phyloP scores from a whole-genome alignment of 345 rosid genomes.

The Eucalyptus globulus region DNA sequence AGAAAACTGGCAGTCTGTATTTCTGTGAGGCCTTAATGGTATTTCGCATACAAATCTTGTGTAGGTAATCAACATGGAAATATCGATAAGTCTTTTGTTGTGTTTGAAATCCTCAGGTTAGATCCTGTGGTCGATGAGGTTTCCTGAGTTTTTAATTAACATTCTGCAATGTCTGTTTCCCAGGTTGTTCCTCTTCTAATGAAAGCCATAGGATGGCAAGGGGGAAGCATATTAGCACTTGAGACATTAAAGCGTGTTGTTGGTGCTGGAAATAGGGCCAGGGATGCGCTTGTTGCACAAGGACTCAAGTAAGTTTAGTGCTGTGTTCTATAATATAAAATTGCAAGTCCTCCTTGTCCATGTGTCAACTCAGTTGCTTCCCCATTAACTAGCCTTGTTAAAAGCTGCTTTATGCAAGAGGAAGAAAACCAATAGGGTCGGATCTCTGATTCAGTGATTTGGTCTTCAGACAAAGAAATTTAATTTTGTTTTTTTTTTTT shows the following conservation, averaged over 20 bases:
- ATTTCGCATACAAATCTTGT: background rate
- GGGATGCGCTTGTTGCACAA: constrained; percentile 98
- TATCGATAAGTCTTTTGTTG: background rate
- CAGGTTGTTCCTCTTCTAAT: constrained; percentile 98
- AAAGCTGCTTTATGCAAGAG: background rate
- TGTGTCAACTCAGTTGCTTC: background rate
- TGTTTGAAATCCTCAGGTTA: background rate
- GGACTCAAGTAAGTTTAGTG: constrained; percentile 71
- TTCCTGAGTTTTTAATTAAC: background rate
- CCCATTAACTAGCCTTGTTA: background rate
- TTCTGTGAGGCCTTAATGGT: background rate
- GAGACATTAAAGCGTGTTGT: constrained; percentile 95
- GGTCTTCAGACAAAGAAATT: background rate
- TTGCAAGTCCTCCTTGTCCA: background rate
- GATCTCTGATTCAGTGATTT: background rate
- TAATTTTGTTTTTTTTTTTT: background rate
- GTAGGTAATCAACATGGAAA: background rate
- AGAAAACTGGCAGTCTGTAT: background rate
- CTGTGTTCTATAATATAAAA: background rate
- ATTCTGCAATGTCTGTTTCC: background rate
- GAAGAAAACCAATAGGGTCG: background rate
- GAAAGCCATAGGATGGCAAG: constrained; percentile 99
- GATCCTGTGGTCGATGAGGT: background rate
- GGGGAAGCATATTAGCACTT: constrained; percentile 97
- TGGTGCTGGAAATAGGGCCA: constrained; percentile 95